Base-by-base conservation (phyloP, 129 eudicot species). In the Lactuca saligna region DNA sequence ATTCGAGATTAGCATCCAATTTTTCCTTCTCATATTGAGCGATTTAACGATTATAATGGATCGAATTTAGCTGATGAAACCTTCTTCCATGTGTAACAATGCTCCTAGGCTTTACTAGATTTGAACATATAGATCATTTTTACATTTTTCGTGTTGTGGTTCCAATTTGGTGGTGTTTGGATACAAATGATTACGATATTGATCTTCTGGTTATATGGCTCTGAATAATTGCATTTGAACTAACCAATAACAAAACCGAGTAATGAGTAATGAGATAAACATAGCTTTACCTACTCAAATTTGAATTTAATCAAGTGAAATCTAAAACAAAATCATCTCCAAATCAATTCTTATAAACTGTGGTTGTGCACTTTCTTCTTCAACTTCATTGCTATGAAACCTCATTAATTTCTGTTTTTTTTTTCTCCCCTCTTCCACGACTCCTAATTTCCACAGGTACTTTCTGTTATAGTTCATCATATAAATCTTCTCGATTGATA, bases 111-210 rank as follows among this genome's bases (percentile, higher is more conserved):
- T 38, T 38, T 69, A 17, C 64, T 69, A 54, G 54, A 54, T 68
- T 68, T 54, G 73, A 4, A 7, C 20, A 17, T 20, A 68, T 35
- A 68, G 39, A 4, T 38, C 1, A 29, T 17, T 41, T 59, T 59
- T 42, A 59, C 25, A 17, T 58, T 1, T 8, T 59, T 59, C 46
- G 1, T 41, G 7, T 64, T 31, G 70, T 35, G 17, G 15, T 6
- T 10, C 51, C 34, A 15, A 53, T 25, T 70, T 70, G 20, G 6
- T 57, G 66, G 58, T 70, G 57, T 70, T 29, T 8, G 44, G 16
- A 13, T 38, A 15, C 11, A 37, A 17, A 38, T 55, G 17, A 25
- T 7, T 17, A 8, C 37, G 35, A 41, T 55, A 17, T 4, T 68
- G 9, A 57, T 57, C 29, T 17, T 57, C 35, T 25, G 9, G 3